phyloP scores from a whole-genome alignment of 352 stramenopile genomes.

The Elongisporangium anandrum region DNA sequence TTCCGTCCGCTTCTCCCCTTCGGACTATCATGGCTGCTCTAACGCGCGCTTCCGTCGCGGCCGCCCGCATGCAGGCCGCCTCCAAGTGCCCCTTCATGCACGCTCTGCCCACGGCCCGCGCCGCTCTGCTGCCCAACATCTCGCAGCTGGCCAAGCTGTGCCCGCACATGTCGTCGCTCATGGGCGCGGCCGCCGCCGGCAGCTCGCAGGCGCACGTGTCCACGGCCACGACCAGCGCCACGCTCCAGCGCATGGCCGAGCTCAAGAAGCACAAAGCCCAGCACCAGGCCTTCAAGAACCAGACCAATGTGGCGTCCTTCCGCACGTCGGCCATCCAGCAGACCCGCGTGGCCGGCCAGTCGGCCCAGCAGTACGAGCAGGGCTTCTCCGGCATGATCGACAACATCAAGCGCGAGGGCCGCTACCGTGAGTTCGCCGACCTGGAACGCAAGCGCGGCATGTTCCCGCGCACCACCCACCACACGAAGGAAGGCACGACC shows the following conservation, averaged over 20 bases:
- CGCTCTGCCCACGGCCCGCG: conserved; percentile 62
- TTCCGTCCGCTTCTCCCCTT: neutral
- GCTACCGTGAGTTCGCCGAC: conserved; percentile 86
- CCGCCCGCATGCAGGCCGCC: conserved; percentile 61
- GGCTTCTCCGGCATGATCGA: conserved; percentile 71
- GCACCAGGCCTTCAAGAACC: conserved; percentile 14
- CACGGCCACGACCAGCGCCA: conserved; percentile 51
- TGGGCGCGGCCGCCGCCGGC: conserved; percentile 44
- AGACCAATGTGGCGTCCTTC: conserved; percentile 45
- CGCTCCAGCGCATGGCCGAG: conserved; percentile 63
- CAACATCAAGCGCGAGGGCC: conserved; percentile 82
- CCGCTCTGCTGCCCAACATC: conserved; percentile 82
- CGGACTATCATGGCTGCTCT: conserved; percentile 41
- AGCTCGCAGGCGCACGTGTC: conserved; percentile 61
- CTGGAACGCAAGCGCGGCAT: conserved; percentile 82
- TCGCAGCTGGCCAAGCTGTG: conserved; percentile 81
- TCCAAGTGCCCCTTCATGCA: conserved; percentile 85
- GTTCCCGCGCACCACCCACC: conserved; percentile 79
- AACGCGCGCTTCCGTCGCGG: conserved; percentile 61
- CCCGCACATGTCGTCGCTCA: conserved; percentile 82
- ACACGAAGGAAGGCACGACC: conserved; percentile 53
- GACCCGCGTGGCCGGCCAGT: conserved; percentile 57
- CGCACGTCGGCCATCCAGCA: conserved; percentile 50
- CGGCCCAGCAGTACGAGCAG: conserved; percentile 56
- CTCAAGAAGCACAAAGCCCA: conserved; percentile 61